Evolutionary conservation across 2,329 filamentous ascomycete species (phyloP).

Genomic region (Ceratocystis smalleyi): DNA sequence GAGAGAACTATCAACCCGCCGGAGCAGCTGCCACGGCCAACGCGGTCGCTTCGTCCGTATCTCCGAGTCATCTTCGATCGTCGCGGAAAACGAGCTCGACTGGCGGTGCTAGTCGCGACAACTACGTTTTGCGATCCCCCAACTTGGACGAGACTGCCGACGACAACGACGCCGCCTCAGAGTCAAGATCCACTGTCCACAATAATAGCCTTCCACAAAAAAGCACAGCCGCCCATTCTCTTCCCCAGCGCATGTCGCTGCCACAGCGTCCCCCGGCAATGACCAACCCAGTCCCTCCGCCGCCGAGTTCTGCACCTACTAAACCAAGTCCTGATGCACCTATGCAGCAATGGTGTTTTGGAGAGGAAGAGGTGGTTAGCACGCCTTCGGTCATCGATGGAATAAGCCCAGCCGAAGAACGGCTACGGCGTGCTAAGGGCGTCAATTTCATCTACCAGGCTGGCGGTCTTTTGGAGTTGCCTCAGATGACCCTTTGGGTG

Average conservation of each 20-base stretch:
- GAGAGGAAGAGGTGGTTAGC: conserved; percentile 62
- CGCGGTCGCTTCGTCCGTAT: not conserved
- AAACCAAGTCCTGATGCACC: not conserved
- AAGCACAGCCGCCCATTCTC: not conserved
- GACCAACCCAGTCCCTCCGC: not conserved
- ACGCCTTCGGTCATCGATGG: conserved; percentile 78
- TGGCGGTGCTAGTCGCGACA: not conserved
- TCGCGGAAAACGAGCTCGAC: conserved; percentile 1
- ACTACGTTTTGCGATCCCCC: conserved; percentile 9
- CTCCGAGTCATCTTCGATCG: conserved; percentile 9
- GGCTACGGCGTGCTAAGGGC: conserved; percentile 69
- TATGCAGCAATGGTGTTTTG: conserved; percentile 68
- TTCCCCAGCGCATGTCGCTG: not conserved
- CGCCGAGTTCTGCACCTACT: not conserved
- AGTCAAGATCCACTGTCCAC: not conserved
- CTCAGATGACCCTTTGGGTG: conserved; percentile 81
- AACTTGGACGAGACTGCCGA: conserved; percentile 7
- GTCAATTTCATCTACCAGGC: conserved; percentile 95
- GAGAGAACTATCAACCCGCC: conserved; percentile 43
- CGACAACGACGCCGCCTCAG: too few relatives aligned
- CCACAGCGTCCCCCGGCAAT: conserved; percentile 6
- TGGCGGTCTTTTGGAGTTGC: conserved; percentile 79
- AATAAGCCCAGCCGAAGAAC: conserved; percentile 60
- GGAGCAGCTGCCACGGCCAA: conserved; percentile 19
- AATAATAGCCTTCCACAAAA: not conserved